Evolutionary conservation across 257 asterid genomes (phyloP).

Genomic region (Solanum etuberosum): DNA sequence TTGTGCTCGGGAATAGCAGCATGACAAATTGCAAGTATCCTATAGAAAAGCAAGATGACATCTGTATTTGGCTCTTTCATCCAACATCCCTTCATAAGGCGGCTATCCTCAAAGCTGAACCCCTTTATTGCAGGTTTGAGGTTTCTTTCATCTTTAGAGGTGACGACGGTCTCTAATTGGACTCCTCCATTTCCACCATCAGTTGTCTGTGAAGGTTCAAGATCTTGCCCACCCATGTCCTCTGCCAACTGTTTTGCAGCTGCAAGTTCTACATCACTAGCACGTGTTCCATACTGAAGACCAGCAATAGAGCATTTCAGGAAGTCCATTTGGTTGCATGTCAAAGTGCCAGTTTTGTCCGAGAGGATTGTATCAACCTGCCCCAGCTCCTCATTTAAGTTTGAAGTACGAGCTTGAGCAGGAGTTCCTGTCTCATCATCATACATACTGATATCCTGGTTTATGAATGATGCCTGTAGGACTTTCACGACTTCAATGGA

Average conservation of each 20-base stretch:
- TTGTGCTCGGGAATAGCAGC: conserved; percentile 86
- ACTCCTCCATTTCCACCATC: conserved; percentile 29
- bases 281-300: conserved; percentile 51
- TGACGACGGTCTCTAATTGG: conserved; percentile 55
- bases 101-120: conserved; percentile 79
- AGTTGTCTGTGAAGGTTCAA: conserved; percentile 8
- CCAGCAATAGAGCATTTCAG: conserved; percentile 96
- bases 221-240: conserved; percentile 56
- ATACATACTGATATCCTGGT: conserved; percentile 75
- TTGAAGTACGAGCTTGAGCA: conserved; percentile 92
- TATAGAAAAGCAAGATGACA: conserved; percentile 52
- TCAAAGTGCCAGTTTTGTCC: conserved; percentile 91
- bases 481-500: conserved; percentile 91
- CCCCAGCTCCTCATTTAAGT: conserved; percentile 88
- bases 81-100: conserved; percentile 87
- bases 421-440: conserved; percentile 92
- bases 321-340: conserved; percentile 97
- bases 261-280: conserved; percentile 92
- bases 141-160: conserved; percentile 47
- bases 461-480: conserved; percentile 81
- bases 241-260: conserved; percentile 83
- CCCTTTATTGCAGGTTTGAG: conserved; percentile 48
- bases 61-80: conserved; percentile 51
- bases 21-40: conserved; percentile 82
- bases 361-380: conserved; percentile 88